Evolutionary conservation across 2,329 filamentous ascomycete species (phyloP), one percentile per base, ranked within the genome.

Genomic region (Ceratocystis smalleyi): DNA sequence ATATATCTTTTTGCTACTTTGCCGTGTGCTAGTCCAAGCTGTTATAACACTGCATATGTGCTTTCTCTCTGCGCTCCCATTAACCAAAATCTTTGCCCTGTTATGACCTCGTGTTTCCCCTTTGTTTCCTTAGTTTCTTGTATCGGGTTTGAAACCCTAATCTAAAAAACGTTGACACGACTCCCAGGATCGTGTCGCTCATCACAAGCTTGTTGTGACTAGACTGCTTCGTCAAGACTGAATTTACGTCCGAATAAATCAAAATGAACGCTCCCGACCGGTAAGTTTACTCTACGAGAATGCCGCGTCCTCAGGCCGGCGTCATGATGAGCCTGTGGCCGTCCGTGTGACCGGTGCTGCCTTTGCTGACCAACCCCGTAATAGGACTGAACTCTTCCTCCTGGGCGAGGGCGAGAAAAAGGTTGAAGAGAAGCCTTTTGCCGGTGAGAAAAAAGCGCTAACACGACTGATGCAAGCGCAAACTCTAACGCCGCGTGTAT

Each of bases 361-460:
- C 27, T 40, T 61, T 62, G 64, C 68, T 70, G 64, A 71, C 69
- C 66, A 32, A 2, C 5, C 45, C 30, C 5, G 22, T 12, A 65
- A 35, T 57, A 97, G 94, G 72, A 95, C 95, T 78, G 94, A 97
- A 79, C 83, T 95, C 60, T 97, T 96, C 77, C 77, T 96, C 68
- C 87, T 97, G 67, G 83, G 76, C 49, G 87, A 91, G 60, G 91
- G 87, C 67, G 90, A 99, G 81, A 94, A 92, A 79, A 97, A 96
- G 77, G 89, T 96, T 66, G 87, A 91, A 67, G 86, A 91, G 76
- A 87, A 88, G 72, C 81, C 89, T 5, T 94, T 96, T 73, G 94
- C 91, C 65, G 89, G 92, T 95, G 80, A 75, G 57, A n/a, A 15
- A 57, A 6, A n/a, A 6, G 1, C 15, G 5, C 7, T n/a, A 10